phyloP scores from a whole-genome alignment of 495 filamentous ascomycete species.

The Tuber aestivum region DNA sequence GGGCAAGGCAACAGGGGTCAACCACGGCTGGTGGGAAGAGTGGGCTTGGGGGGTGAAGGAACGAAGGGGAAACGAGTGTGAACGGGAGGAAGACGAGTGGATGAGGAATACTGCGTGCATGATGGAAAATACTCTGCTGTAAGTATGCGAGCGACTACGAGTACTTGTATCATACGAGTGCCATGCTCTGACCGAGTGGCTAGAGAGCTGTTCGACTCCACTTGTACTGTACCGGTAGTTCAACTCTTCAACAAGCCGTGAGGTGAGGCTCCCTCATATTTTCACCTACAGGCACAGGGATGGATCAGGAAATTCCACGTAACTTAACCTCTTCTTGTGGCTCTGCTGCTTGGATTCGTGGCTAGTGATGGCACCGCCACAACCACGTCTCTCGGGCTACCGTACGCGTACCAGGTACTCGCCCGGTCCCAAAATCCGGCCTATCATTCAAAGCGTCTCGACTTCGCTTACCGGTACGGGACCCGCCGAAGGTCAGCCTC shows the following conservation, averaged over 20 bases:
- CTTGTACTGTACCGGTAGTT: too few species aligned
- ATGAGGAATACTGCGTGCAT: background rate
- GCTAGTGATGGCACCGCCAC: background rate
- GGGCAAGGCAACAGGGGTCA: constrained; percentile 1
- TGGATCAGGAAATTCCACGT: background rate
- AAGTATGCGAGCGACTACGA: background rate
- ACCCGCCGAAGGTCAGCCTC: too few species aligned
- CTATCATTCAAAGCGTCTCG: too few species aligned
- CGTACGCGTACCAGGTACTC: too few species aligned
- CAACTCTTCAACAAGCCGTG: background rate
- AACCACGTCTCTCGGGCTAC: too few species aligned
- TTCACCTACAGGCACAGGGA: background rate
- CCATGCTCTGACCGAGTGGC: too few species aligned
- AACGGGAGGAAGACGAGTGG: background rate
- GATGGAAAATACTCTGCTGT: background rate
- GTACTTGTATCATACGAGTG: too few species aligned
- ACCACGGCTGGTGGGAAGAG: background rate
- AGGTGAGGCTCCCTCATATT: background rate
- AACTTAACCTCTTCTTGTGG: background rate
- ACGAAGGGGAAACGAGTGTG: background rate
- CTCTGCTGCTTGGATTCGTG: background rate
- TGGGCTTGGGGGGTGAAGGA: background rate
- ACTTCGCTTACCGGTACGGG: too few species aligned
- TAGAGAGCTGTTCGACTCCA: too few species aligned
- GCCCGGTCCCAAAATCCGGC: too few species aligned